A percentile compares a stretch with the other conserved stretches of the same genome.
phyloP scores from a whole-genome alignment of 306 rosid species.

The Benincasa hispida region DNA sequence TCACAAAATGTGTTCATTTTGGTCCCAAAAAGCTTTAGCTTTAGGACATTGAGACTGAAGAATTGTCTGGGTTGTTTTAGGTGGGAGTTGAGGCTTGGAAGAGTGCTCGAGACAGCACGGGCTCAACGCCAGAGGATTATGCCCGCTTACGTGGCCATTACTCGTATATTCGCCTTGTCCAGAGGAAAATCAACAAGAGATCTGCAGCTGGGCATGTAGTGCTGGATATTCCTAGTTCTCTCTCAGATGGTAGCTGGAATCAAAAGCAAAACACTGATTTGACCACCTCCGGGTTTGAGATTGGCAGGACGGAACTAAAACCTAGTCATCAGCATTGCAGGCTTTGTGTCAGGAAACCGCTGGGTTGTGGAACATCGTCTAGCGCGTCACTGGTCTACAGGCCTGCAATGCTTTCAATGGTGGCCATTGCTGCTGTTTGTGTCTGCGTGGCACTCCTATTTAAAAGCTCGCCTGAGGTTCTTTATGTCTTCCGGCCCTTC shows the following conservation, averaged over 20 bases:
- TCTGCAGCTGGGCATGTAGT: slow-evolving; percentile 40
- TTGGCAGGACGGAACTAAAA: slow-evolving; percentile 21
- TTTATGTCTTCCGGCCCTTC: slow-evolving; percentile 58
- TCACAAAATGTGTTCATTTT: background rate
- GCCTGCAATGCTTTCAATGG: slow-evolving; percentile 77
- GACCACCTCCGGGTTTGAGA: slow-evolving; percentile 33
- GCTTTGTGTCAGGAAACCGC: slow-evolving; percentile 34
- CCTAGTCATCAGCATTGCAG: slow-evolving; percentile 20
- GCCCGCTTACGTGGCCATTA: slow-evolving; percentile 42
- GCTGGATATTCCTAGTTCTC: slow-evolving; percentile 42
- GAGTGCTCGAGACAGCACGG: slow-evolving; percentile 44
- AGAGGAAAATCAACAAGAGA: slow-evolving; percentile 36
- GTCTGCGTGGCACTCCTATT: slow-evolving; percentile 85
- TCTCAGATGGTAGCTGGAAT: slow-evolving; percentile 19
- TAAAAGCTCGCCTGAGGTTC: slow-evolving; percentile 69
- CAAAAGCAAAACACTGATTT: slow-evolving; percentile 26
- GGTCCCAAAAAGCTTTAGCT: background rate
- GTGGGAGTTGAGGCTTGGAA: slow-evolving; percentile 89
- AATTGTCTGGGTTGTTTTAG: slow-evolving; percentile 20
- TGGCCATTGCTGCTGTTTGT: slow-evolving; percentile 76
- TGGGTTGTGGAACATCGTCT: slow-evolving; percentile 17
- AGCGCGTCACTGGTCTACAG: slow-evolving; percentile 44
- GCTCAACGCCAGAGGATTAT: slow-evolving; percentile 62
- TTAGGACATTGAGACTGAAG: background rate
- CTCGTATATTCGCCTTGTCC: slow-evolving; percentile 59